Base-by-base conservation (phyloP, 2,329 filamentous ascomycete species). In the Rhytidhysteron rufulum region DNA sequence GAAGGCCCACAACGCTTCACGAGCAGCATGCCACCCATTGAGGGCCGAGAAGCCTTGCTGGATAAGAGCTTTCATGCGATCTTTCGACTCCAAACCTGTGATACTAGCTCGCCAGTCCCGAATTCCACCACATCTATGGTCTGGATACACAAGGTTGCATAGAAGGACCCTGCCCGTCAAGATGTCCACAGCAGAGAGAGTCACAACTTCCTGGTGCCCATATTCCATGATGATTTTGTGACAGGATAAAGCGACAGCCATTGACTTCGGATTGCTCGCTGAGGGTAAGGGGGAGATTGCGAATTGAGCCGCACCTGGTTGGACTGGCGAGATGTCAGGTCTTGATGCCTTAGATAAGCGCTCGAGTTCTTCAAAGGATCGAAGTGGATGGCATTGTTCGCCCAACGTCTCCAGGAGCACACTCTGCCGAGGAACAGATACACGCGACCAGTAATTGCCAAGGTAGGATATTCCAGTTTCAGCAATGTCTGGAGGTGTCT, bases 161-260 rank as follows among this genome's bases (percentile, higher is more conserved):
- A 65, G 50, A 8, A 65, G 43, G 17, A 63, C 50, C 6, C 54
- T 55, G 19, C 58, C 48, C n/a, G 58, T 54, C 18, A 51, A 27
- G 13, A 63, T 42, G 35, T 65, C 62, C 6, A 65, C 37, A 1
- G 55, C 58, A 5, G 60, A 58, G 18, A 65, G 45, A 42, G 63
- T 62, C 31, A 63, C 55, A 2, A 56, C 46, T 19, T 63, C 60
- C 5, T 55, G 42, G 7, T 37, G 24, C 2, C 49, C 49, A 22
- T 54, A 39, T 11, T 30, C 37, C 11, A 63, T 46, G 0, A 49
- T n/a, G 15, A 64, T 42, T 38, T 57, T 64, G 42, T 52, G 56
- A 40, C 58, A 62, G 13, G 50, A 43, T 2, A 65, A 13, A 6
- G 44, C 52, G 31, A 65, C 41, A n/a, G 53, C 49, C 19, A 34